Evolutionary conservation across 208 protist species (phyloP), one percentile per base, ranked within the genome.

Genomic region (Trypanosoma avium): DNA sequence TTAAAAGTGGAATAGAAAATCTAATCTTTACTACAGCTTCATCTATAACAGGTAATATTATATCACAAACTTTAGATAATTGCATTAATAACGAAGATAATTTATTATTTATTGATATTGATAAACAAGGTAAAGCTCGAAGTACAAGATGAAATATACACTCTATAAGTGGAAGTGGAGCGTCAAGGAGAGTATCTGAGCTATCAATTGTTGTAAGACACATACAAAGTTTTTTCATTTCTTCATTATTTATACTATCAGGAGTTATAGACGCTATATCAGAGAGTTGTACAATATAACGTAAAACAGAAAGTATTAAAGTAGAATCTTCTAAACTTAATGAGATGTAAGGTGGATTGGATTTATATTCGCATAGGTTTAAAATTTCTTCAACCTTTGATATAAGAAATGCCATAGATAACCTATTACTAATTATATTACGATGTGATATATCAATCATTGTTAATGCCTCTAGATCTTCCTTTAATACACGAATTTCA

Each of bases 141-240:
- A 70, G 32, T 21, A 70, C 22, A 22, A 79, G 40, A 13, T 66
- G 50, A 7, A 79, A 49, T 2, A 57, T 21, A 57, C 73, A 79
- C 50, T 79, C 73, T 36, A 79, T 40, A 27, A 79, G 45, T 1
- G 59, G 67, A 19, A 79, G 57, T 27, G 66, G 67, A 9, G 56
- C 55, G 36, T 79, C 62, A 3, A 79, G 55, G 0, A 58, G 61
- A 15, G 54, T 56, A 38, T 67, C 60, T 29, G 59, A 38, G 49
- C 4, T 40, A 6, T 50, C 42, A 33, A 73, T 62, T 0, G 52
- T 21, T 32, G 67, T 5, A 10, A 73, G 32, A 43, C 26, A 55
- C 30, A 22, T 45, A 0, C 33, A 48, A 6, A 73, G 2, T 15
- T 27, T 46, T 24, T n/a, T 19, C 32, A 67, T 26, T 32, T 66